Conservation (phyloP, 2,329 filamentous ascomycete species). For the Nemania sp. region DNA sequence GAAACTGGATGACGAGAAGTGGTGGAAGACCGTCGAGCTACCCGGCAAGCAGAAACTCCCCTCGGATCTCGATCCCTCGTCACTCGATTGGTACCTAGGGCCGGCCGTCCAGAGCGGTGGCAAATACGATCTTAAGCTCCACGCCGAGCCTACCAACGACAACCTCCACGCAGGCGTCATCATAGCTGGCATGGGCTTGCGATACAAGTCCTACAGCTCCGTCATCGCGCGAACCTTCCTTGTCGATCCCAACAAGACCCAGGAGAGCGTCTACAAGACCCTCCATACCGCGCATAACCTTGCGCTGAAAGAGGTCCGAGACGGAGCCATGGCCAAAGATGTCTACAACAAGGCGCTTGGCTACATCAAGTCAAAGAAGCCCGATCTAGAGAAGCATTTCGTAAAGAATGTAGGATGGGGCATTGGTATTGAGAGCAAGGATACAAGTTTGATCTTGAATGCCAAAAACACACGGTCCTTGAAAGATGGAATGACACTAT, state of each 20-base stretch:
- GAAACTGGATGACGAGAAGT: conserved; percentile 92
- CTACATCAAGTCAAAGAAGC: conserved; percentile 86
- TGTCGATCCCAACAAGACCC: conserved; percentile 94
- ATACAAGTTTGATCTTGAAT: conserved; percentile 81
- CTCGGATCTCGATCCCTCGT: conserved; percentile 80
- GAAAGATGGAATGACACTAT: conserved; percentile 97
- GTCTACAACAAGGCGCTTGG: conserved; percentile 86
- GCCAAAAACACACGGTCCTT: conserved; percentile 81
- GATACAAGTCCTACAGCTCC: conserved; percentile 95
- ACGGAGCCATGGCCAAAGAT: conserved; percentile 85
- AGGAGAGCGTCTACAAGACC: conserved; percentile 93
- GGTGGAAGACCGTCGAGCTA: conserved; percentile 80
- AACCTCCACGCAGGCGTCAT: conserved; percentile 90
- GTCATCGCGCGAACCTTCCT: conserved; percentile 92
- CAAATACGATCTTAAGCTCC: conserved; percentile 87
- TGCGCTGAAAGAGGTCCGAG: conserved; percentile 88
- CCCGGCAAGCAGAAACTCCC: conserved; percentile 77
- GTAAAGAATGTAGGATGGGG: conserved; percentile 89
- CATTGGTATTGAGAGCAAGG: conserved; percentile 89
- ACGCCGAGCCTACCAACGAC: conserved; percentile 77
- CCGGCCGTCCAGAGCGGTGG: conserved; percentile 94
- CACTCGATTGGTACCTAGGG: conserved; percentile 92
- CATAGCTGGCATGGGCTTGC: conserved; percentile 85
- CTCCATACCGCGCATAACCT: conserved; percentile 82
- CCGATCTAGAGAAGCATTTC: conserved; percentile 93